Percentiles rank a stretch among this genome's conserved stretches.
phyloP scores from a whole-genome alignment of 306 rosid genomes.

The Nissolia schottii region DNA sequence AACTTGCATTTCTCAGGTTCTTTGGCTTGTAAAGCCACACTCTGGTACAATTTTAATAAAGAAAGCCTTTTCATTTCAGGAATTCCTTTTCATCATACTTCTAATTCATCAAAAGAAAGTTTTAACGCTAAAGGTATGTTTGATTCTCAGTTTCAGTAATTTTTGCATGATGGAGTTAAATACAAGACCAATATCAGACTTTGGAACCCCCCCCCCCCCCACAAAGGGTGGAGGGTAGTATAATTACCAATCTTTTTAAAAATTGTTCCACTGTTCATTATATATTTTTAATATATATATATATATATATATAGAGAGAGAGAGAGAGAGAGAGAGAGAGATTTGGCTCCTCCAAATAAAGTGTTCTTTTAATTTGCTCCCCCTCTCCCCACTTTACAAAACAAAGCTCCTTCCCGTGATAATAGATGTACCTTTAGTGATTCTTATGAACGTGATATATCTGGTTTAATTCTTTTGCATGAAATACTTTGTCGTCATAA shows the following conservation, averaged over 20 bases:
- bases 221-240: background rate
- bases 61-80: constrained; percentile 79
- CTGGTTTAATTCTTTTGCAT: background rate
- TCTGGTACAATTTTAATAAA: constrained; percentile 45
- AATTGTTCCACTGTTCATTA: background rate
- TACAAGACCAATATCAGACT: constrained; percentile 1
- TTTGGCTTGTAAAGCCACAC: constrained; percentile 37
- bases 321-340: background rate
- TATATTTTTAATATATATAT: background rate
- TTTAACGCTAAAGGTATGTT: constrained; percentile 86
- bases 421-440: background rate
- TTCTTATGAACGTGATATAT: background rate
- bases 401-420: background rate
- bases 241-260: background rate
- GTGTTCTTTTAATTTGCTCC: background rate
- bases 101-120: constrained; percentile 80
- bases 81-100: constrained; percentile 73
- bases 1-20: constrained; percentile 31
- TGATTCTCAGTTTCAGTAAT: constrained; percentile 29
- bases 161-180: constrained; percentile 26
- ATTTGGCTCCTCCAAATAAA: background rate
- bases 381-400: background rate
- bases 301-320: no score
- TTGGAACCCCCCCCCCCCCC: no score
- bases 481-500: constrained; percentile 4